Percentiles rank a stretch among this genome's conserved stretches.
Conservation (phyloP, 371 early-diverging fungal species). For the Entomophthora muscae region DNA sequence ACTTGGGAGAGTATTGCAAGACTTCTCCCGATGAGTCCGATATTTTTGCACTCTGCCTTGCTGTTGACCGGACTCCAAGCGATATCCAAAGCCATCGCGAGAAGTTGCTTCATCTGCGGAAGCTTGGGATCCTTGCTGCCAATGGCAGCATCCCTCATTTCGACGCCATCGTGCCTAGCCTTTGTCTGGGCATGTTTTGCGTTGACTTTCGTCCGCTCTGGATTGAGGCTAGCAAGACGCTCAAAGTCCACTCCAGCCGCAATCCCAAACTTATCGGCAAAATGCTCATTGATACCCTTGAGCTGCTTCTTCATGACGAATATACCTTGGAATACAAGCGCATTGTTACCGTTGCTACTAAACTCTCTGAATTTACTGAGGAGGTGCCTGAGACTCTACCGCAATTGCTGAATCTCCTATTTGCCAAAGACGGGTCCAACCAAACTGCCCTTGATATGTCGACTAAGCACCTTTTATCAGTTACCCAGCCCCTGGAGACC, state of each 20-base stretch:
- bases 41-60: background rate
- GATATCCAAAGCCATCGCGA: conserved; percentile 52
- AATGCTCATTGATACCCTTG: conserved; percentile 31
- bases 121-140: conserved; percentile 4
- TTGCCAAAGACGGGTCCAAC: conserved; percentile 16
- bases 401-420: background rate
- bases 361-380: conserved; percentile 8
- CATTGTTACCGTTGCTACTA: conserved; percentile 20
- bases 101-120: conserved; percentile 53
- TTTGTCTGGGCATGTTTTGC: conserved; percentile 28
- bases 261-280: conserved; percentile 39
- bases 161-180: conserved; percentile 1
- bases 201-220: conserved; percentile 70
- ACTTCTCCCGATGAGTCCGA: background rate
- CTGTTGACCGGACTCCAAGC: conserved; percentile 18
- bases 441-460: background rate
- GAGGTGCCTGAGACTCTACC: conserved; percentile 2
- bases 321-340: conserved; percentile 28
- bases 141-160: background rate
- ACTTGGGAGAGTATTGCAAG: background rate
- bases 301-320: conserved; percentile 30
- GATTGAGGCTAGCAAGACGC: conserved; percentile 45
- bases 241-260: conserved; percentile 30
- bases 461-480: conserved; percentile 10
- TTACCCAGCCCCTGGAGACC: conserved; percentile 20